phyloP scores from a whole-genome alignment of 352 stramenopile species.

The Hyaloperonospora arabidopsidis region DNA sequence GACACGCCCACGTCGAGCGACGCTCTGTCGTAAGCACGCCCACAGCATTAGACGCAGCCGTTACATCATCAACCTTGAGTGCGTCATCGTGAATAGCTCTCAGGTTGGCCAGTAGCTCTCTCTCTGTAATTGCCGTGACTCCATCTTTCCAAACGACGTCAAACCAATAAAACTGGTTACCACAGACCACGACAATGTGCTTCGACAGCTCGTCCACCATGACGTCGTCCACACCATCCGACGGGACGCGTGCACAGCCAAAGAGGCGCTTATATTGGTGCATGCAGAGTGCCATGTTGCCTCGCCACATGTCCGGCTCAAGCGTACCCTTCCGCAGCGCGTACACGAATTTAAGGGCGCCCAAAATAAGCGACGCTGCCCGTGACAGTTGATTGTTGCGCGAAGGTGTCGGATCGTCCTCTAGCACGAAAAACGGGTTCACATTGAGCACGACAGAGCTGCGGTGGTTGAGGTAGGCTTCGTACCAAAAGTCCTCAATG shows the following conservation, averaged over 20 bases:
- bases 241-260: conserved; percentile 80
- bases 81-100: conserved; percentile 85
- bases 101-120: conserved; percentile 88
- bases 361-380: conserved; percentile 86
- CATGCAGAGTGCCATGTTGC: conserved; percentile 90
- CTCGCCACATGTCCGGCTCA: conserved; percentile 85
- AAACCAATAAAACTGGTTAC: conserved; percentile 95
- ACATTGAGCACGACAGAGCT: conserved; percentile 92
- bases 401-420: conserved; percentile 82
- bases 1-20: conserved; percentile 85
- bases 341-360: conserved; percentile 89
- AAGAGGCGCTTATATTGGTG: conserved; percentile 92
- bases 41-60: conserved; percentile 58
- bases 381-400: conserved; percentile 87
- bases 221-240: conserved; percentile 59
- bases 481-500: conserved; percentile 94
- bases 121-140: conserved; percentile 84
- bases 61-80: conserved; percentile 44
- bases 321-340: conserved; percentile 86
- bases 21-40: conserved; percentile 90
- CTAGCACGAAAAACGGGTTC: conserved; percentile 95
- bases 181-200: conserved; percentile 90
- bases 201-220: conserved; percentile 75
- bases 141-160: conserved; percentile 84
- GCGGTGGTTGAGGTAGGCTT: conserved; percentile 91